Evolutionary conservation across 495 filamentous ascomycete species (phyloP), one percentile per base, ranked within the genome.

Genomic region (Cercophora newfieldiana): DNA sequence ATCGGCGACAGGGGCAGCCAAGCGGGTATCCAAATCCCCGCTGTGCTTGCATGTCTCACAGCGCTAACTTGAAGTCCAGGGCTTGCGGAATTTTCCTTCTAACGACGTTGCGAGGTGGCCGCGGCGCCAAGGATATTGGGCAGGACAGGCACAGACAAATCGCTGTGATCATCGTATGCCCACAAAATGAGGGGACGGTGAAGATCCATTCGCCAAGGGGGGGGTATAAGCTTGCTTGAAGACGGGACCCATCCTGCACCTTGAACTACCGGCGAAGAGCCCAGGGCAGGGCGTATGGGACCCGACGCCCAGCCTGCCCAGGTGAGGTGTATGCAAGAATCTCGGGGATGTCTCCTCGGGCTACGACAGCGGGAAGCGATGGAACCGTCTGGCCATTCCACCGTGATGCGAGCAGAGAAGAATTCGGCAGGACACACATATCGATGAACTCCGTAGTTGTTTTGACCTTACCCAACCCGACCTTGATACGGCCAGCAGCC

Each of bases 351-450:
- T 22, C 10, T 24, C 51, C 51, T 55, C 51, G 51, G 51, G 51
- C 51, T 55, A 28, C 51, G 26, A 55, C 51, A 22, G 21, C 51
- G 51, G 51, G 51, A 55, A 55, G 51, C 51, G 51, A 55, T 55
- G 51, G 26, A n/a, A 10, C 21, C 4, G 51, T 24, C 51, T 8
- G 26, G 21, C 51, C 51, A 18, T 5, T 24, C 25, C 26, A 24
- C 26, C 21, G 3, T 55, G 51, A 10, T 26, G 18, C 4, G 37
- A 14, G 37, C 10, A 16, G 37, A 16, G 3, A 44, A 14, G 37
- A 22, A 22, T 28, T 55, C 22, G 51, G 51, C 14, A 24, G 6
- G 51, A 12, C 22, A 55, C 51, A 24, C 12, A 22, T 18, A 26
- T 28, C 51, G 37, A 14, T 14, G 37, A 16, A 44, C 10, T 44